These are phyloP conservation scores for Naegleria fowleri DNA, from an alignment of 208 protist species.

Conservation along the genomic window DNA sequence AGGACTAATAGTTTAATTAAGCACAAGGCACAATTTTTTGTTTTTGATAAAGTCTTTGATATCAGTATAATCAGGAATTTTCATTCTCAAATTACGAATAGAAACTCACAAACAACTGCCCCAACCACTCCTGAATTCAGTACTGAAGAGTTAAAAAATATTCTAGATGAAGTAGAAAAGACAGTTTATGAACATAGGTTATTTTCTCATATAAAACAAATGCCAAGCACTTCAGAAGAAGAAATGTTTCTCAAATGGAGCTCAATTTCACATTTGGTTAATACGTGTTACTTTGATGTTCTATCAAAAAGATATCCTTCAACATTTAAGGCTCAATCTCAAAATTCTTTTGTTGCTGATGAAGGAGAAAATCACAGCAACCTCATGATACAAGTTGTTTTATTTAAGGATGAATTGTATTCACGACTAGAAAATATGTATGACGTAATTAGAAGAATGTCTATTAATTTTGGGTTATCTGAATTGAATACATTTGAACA, in stretches of 20 bases:
- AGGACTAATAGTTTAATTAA: too few relatives aligned
- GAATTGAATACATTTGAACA: constrained; percentile 10
- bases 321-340: not conserved
- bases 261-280: not conserved
- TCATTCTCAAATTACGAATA: too few relatives aligned
- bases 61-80: too few relatives aligned
- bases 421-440: not conserved
- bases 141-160: constrained; percentile 12
- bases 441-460: not conserved
- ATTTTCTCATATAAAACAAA: not conserved
- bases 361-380: not conserved
- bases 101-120: too few relatives aligned
- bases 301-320: not conserved
- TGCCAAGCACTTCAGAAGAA: not conserved
- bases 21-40: too few relatives aligned
- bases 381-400: not conserved
- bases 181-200: constrained; percentile 1
- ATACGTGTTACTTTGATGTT: not conserved
- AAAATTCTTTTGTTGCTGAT: not conserved
- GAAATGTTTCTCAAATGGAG: constrained; percentile 24
- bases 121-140: too few relatives aligned
- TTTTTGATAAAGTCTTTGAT: too few relatives aligned
- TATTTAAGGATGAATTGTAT: constrained; percentile 18
- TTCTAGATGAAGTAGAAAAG: constrained; percentile 30
- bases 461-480: not conserved